phyloP scores from a whole-genome alignment of 768 basidiomycete species.

The Podaxis sp. region DNA sequence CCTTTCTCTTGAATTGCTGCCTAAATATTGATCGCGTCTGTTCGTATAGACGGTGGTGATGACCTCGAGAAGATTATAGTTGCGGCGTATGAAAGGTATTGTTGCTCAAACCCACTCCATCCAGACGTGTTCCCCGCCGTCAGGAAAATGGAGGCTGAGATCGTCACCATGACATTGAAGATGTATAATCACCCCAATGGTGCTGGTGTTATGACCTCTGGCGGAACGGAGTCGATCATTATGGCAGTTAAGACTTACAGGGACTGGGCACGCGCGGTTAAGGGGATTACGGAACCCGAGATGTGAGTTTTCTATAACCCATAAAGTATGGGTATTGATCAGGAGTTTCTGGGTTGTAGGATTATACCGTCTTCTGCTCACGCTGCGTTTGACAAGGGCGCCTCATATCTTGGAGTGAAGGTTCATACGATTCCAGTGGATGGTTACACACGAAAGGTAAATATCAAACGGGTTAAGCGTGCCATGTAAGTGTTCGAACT shows the following conservation, averaged over 20 bases:
- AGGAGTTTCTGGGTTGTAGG: conserved; percentile 37
- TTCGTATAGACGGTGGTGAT: conserved; percentile 71
- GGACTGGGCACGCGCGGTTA: conserved; percentile 84
- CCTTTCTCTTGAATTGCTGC: background rate
- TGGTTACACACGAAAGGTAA: conserved; percentile 69
- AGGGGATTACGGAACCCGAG: conserved; percentile 89
- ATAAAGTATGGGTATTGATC: background rate
- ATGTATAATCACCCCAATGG: conserved; percentile 85
- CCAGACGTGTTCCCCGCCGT: conserved; percentile 92
- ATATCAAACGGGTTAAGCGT: conserved; percentile 73
- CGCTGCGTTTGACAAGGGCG: conserved; percentile 94
- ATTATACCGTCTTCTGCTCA: conserved; percentile 84
- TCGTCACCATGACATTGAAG: conserved; percentile 83
- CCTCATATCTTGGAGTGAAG: conserved; percentile 86
- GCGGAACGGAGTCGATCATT: conserved; percentile 94
- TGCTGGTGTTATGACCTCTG: conserved; percentile 91
- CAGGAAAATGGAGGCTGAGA: conserved; percentile 96
- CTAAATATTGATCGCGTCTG: background rate
- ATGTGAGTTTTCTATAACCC: conserved; percentile 56
- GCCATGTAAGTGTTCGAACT: conserved; percentile 69
- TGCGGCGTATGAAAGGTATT: conserved; percentile 78
- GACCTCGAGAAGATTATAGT: conserved; percentile 79
- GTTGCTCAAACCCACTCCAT: conserved; percentile 87
- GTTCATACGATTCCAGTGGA: conserved; percentile 86
- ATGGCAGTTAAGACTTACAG: conserved; percentile 95